phyloP scores from a whole-genome alignment of 169 alveolate species.

The Hepatocystis sp. region DNA sequence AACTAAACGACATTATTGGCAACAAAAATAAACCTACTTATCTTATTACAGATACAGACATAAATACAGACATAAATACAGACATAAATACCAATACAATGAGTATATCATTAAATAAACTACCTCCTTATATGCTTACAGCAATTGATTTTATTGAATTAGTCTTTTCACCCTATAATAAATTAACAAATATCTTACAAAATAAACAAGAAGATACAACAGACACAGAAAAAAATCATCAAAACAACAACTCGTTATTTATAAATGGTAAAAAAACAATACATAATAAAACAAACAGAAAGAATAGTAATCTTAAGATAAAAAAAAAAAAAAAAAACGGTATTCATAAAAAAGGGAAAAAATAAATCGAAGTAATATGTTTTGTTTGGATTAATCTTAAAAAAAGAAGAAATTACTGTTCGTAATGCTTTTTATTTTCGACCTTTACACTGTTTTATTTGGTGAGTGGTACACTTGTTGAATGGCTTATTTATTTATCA shows the following conservation, averaged over 20 bases:
- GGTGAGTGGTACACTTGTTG: too few species aligned
- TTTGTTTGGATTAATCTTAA: too few species aligned
- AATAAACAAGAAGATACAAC: neutral
- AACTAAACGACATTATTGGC: neutral
- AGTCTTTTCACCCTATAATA: constrained; percentile 31
- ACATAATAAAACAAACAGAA: neutral
- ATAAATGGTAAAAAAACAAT: too few species aligned
- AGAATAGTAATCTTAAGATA: neutral
- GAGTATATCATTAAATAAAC: constrained; percentile 3
- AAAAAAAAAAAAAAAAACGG: neutral
- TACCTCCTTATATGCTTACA: constrained; percentile 26
- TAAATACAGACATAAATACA: neutral
- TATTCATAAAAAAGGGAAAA: neutral
- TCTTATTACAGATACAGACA: neutral
- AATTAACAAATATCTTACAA: constrained; percentile 20
- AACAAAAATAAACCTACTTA: neutral
- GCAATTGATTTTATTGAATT: constrained; percentile 36
- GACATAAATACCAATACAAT: neutral
- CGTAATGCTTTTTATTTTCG: too few species aligned
- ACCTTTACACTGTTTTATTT: too few species aligned
- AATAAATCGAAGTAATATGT: too few species aligned
- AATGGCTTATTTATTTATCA: too few species aligned
- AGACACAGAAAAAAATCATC: too few species aligned
- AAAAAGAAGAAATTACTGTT: too few species aligned
- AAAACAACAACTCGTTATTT: too few species aligned